Base-by-base conservation (phyloP, 805 yeast species). In the Candida krabiensis region DNA sequence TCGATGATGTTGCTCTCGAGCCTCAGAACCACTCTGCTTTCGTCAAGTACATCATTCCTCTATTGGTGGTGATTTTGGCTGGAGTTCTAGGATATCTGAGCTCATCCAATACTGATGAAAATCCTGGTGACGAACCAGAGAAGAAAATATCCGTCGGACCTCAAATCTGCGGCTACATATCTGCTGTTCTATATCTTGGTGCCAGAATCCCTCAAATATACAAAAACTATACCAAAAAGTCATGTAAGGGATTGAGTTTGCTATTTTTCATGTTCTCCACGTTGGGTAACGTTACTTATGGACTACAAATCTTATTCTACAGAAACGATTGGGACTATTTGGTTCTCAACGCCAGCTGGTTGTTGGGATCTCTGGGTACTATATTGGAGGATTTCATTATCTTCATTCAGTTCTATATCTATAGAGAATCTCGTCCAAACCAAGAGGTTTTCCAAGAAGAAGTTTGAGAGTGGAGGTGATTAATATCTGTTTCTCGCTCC, bases 241-340 rank as follows among this genome's bases (percentile, higher is more conserved):
- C 96, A 4, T 89, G 89, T 38, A 74, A 78, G 40, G 98, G 98
- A 2, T 81, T 93, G 51, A 83, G 96, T 39, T 75, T 91, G 45
- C 74, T 87, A 36, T 86, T 85, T 62, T 84, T 85, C 64, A 61
- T 85, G 47, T 79, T 84, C 46, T 82, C 90, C 21, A 75, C 84
- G 8, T 64, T 83, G 51, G 95, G 93, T 14, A 85, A 85, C 58
- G 54, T 84, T 45, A 80, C 91, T 4, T 86, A 83, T 52, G 86
- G 89, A 16, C 75, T 79, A 33, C 89, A 84, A 56, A 84, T 85
- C 38, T 61, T 86, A 41, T 67, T 80, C 46, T 84, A 73, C 60
- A 68, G 90, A 50, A 69, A 69, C 33, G 91, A 86, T 55, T 50
- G 65, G 45, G 69, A 71, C 24, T 85, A 85, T 64, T 50, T 86